Evolutionary conservation across 2,329 filamentous ascomycete species (phyloP), one percentile per base, ranked within the genome.

Genomic region (Fusarium oligoseptatum): DNA sequence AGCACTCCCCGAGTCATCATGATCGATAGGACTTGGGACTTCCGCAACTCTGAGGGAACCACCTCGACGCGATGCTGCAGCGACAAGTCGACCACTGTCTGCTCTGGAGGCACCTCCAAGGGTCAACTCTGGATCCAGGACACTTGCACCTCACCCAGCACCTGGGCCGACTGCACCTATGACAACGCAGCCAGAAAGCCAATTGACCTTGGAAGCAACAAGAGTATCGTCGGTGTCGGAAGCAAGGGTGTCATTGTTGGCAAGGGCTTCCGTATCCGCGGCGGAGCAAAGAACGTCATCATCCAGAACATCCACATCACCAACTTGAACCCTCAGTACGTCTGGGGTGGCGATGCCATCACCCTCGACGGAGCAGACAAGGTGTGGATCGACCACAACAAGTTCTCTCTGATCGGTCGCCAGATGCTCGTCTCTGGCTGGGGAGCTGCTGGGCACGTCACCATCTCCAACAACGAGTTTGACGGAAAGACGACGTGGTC

Each of bases 281-380:
- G 83, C 60, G 84, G 84, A 17, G 85, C 79, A 75, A 81, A 74
- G 68, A 90, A 91, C 79, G 82, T 92, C 78, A 91, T 91, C 77
- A 88, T 91, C 78, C 89, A 89, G 83, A 90, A 88, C 80, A 82
- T 89, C 62, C 84, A 85, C 58, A 85, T 89, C 75, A 88, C 87
- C 55, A 82, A 88, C 61, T 79, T 90, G 66, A 90, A 90, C 83
- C 84, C 87, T 4, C 75, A 88, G 78, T 89, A 89, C 78, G 87
- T 90, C 72, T 90, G 88, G 88, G 88, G 88, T 64, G 88, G 88
- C 56, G 87, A 90, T 77, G 88, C 86, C 48, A 87, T 90, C 78
- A 88, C 87, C 24, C 79, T 90, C 11, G 81, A 87, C 67, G 82
- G 83, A 48, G 78, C 82, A 17, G 85, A 86, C 73, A 70, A 82